Conservation (phyloP, 371 early-diverging fungal species). For the Mucor racemosus region DNA sequence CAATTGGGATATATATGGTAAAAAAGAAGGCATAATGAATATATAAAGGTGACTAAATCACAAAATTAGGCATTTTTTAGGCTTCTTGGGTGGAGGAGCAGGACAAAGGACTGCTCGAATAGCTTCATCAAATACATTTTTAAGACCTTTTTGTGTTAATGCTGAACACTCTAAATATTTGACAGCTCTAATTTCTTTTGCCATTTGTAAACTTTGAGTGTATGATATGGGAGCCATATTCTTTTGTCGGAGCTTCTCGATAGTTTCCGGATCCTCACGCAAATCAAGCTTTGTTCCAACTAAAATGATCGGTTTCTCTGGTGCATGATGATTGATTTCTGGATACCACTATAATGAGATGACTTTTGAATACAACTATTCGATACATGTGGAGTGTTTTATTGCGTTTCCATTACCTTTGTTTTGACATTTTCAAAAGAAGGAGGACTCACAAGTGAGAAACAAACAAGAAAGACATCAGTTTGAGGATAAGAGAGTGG, state of each 20-base stretch:
- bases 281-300: slow-evolving; percentile 98
- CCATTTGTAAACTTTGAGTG: slow-evolving; percentile 85
- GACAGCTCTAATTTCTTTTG: slow-evolving; percentile 87
- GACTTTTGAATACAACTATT: background rate
- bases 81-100: slow-evolving; percentile 58
- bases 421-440: slow-evolving; percentile 89
- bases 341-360: slow-evolving; percentile 80
- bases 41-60: slow-evolving; percentile 25
- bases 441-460: slow-evolving; percentile 84
- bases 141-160: slow-evolving; percentile 94
- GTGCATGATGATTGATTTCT: slow-evolving; percentile 93
- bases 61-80: slow-evolving; percentile 76
- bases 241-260: slow-evolving; percentile 84
- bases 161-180: slow-evolving; percentile 98
- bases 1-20: background rate
- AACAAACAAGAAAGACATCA: slow-evolving; percentile 91
- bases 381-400: background rate
- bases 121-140: slow-evolving; percentile 97
- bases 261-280: slow-evolving; percentile 89
- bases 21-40: slow-evolving; percentile 2
- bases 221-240: slow-evolving; percentile 88
- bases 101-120: slow-evolving; percentile 91
- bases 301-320: slow-evolving; percentile 91
- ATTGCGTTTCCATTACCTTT: slow-evolving; percentile 51
- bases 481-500: slow-evolving; percentile 94